Conservation (phyloP, 441 rosid genomes). For the Sinapis alba region DNA sequence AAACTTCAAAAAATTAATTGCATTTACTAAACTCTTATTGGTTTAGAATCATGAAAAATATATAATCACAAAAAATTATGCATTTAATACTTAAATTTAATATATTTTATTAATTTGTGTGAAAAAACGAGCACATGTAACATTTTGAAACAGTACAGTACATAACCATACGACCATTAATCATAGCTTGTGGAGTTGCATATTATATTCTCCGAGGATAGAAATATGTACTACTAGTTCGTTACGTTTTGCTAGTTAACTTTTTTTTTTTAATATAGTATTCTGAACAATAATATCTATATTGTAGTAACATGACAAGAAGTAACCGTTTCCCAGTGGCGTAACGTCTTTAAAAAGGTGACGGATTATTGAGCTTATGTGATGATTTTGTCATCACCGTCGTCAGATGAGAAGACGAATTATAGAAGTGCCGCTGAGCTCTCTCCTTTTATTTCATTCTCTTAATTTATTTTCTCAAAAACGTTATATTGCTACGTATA, state of each 20-base stretch:
- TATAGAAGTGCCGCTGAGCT: background rate
- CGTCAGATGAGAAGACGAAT: background rate
- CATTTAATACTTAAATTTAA: too few relatives aligned
- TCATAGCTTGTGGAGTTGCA: background rate
- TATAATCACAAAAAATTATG: too few relatives aligned
- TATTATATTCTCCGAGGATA: background rate
- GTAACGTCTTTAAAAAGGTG: background rate
- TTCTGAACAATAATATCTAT: background rate
- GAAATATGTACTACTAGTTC: background rate
- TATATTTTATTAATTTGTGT: too few relatives aligned
- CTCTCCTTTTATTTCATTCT: background rate
- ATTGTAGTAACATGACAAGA: background rate
- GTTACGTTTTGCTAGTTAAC: background rate
- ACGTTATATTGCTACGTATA: background rate
- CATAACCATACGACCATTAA: background rate
- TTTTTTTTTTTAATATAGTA: background rate
- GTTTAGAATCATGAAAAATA: too few relatives aligned
- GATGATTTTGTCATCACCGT: background rate
- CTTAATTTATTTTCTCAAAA: background rate
- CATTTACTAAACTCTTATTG: too few relatives aligned
- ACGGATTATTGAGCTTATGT: background rate
- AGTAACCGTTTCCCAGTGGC: background rate
- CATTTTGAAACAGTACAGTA: too few relatives aligned
- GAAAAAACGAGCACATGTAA: too few relatives aligned
- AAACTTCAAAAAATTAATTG: too few relatives aligned